Evolutionary conservation across 2,329 filamentous ascomycete species (phyloP).

Genomic region (Metarhizium humberi): DNA sequence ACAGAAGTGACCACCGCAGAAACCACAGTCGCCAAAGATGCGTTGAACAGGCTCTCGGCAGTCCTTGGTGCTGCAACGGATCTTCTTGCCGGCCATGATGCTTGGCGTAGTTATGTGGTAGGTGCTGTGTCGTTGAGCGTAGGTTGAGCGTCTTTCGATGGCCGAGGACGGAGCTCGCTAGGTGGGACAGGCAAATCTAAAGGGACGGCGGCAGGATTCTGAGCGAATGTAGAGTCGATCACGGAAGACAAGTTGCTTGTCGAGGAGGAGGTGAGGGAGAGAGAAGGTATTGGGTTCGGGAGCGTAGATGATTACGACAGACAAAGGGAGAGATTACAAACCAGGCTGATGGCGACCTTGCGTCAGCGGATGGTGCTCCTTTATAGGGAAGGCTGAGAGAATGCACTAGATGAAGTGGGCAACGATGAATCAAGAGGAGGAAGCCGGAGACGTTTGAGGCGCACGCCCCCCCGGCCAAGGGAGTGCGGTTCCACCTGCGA

Average conservation of each 20-base stretch:
- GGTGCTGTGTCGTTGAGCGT: not conserved
- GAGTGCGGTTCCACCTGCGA: not conserved
- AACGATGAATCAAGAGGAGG: constrained; percentile 3
- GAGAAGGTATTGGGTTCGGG: not conserved
- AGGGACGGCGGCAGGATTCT: not conserved
- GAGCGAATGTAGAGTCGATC: not conserved
- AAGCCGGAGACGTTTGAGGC: not conserved
- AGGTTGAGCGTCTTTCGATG: not conserved
- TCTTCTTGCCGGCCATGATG: constrained; percentile 63
- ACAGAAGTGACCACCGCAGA: constrained; percentile 91
- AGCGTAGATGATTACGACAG: not conserved
- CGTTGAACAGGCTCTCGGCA: constrained; percentile 83
- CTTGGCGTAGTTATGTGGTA: too few species aligned
- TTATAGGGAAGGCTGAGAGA: constrained; percentile 6
- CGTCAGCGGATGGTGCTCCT: constrained; percentile 7
- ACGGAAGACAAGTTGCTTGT: not conserved
- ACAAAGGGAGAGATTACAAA: constrained; percentile 1
- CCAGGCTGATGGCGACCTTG: constrained; percentile 4
- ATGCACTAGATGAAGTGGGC: constrained; percentile 1
- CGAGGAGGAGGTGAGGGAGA: constrained; percentile 7
- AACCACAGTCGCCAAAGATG: constrained; percentile 92
- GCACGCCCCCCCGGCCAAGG: not conserved
- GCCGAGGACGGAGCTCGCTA: not conserved
- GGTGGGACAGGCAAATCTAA: not conserved
- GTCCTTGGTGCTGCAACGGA: constrained; percentile 79